Conservation (phyloP, 768 basidiomycete species). For the Suillus luteus region DNA sequence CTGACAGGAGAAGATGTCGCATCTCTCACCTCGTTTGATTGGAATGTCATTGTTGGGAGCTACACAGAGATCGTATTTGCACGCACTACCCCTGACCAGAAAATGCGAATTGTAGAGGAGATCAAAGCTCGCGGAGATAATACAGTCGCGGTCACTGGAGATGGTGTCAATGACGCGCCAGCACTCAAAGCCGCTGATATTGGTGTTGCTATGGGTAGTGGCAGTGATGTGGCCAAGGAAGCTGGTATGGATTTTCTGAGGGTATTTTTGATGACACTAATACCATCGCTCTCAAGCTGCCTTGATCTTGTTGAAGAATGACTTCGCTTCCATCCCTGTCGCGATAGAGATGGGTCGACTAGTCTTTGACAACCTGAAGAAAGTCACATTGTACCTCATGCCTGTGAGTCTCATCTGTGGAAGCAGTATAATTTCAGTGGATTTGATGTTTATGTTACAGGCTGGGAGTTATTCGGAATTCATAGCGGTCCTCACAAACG, state of each 20-base stretch:
- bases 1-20: constrained; percentile 42
- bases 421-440: background rate
- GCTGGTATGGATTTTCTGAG: constrained; percentile 39
- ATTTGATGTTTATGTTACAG: constrained; percentile 18
- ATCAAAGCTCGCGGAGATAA: constrained; percentile 42
- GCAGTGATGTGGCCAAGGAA: constrained; percentile 46
- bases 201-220: constrained; percentile 45
- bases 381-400: constrained; percentile 39
- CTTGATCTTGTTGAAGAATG: constrained; percentile 50
- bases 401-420: constrained; percentile 23
- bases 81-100: constrained; percentile 50
- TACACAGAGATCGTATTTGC: constrained; percentile 47
- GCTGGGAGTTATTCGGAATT: constrained; percentile 53
- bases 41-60: constrained; percentile 33
- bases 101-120: constrained; percentile 51
- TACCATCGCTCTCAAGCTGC: constrained; percentile 20
- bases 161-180: constrained; percentile 49
- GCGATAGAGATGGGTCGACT: constrained; percentile 53
- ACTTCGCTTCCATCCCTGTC: constrained; percentile 51
- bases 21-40: constrained; percentile 32
- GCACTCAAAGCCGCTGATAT: constrained; percentile 48
- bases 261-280: constrained; percentile 5
- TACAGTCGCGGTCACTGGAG: constrained; percentile 48
- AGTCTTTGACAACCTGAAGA: constrained; percentile 53
- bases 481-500: constrained; percentile 51